Base-by-base conservation (phyloP, 179 eudicot species). In the Spergularia azorica region DNA sequence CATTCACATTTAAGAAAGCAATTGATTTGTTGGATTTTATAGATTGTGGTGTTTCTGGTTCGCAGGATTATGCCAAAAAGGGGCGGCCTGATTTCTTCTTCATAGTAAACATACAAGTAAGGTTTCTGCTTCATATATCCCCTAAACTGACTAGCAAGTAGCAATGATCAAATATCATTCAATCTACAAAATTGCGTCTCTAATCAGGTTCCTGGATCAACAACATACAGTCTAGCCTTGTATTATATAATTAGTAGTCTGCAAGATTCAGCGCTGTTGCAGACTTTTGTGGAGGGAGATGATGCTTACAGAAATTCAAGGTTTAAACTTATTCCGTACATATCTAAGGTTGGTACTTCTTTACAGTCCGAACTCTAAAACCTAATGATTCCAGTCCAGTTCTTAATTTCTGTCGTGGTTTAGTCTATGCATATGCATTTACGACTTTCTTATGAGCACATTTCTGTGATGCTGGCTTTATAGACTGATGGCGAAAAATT, bases 251-350 rank as follows among this genome's bases (percentile, higher is more conserved):
- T 83, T 75, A 78, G 75, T 60, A 84, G 81, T 76, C 51, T 89
- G 64, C 75, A 87, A 71, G 87, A 87, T 26, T 76, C 79, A 57
- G 91, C 95, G 15, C 64, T 89, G 79, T 77, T 90, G 64, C 83
- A 87, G 79, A 74, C 74, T 63, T 90, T 90, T 77, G 85, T 90
- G 69, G 86, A 86, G 59, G 84, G 88, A 73, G 89, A 89, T 70
- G 89, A 90, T 84, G 88, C 95, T 62, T 90, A 81, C 58, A 82
- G 95, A 76, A 90, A 90, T 77, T 86, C 92, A 52, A 90, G 88
- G 73, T 90, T 90, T 75, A 90, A 90, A 73, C 88, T 90, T 79
- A 90, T 90, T 81, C 95, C 95, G 13, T 86, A 90, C 72, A 89
- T 90, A 72, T 82, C 90, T 12, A 73, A 87, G 92, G 95, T 88